phyloP scores from a whole-genome alignment of 257 asterid genomes.

The Petrea volubilis region DNA sequence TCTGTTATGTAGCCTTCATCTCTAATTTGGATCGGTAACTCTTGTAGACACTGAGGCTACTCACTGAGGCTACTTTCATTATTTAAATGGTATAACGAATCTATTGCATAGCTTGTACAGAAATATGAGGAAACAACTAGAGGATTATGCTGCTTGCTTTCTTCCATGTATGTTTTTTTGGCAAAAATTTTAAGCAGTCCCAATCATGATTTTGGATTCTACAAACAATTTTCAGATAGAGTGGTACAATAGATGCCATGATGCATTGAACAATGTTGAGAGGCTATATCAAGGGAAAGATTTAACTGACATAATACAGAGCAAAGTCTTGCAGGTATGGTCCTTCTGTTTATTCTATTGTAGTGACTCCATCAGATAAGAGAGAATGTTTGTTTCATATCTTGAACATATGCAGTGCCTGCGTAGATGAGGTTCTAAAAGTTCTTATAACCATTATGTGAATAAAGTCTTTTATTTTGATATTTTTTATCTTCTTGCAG shows the following conservation, averaged over 20 bases:
- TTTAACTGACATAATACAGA: slow-evolving; percentile 66
- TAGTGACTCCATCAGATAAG: background rate
- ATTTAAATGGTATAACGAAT: background rate
- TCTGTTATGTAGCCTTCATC: slow-evolving; percentile 8
- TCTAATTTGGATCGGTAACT: slow-evolving; percentile 24
- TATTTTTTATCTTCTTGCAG: slow-evolving; percentile 39
- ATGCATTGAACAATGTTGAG: slow-evolving; percentile 75
- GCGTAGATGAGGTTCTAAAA: background rate
- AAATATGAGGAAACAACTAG: slow-evolving; percentile 13
- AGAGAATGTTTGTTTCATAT: slow-evolving; percentile 13
- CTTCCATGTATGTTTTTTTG: background rate
- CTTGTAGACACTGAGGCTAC: slow-evolving; percentile 19
- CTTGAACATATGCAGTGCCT: slow-evolving; percentile 22
- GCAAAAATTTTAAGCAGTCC: slow-evolving; percentile 7
- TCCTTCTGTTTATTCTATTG: slow-evolving; percentile 14
- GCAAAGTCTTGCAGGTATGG: slow-evolving; percentile 91
- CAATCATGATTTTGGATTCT: slow-evolving; percentile 15
- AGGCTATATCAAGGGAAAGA: slow-evolving; percentile 74
- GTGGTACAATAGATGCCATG: slow-evolving; percentile 71
- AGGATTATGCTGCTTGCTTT: slow-evolving; percentile 17
- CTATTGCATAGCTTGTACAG: slow-evolving; percentile 1
- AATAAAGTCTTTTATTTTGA: slow-evolving; percentile 24
- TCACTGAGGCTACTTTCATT: slow-evolving; percentile 12
- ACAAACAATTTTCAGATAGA: slow-evolving; percentile 56
- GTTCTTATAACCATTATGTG: slow-evolving; percentile 16